Conservation (phyloP, 1,284 basidiomycete genomes). For the Tylopilus sp. region DNA sequence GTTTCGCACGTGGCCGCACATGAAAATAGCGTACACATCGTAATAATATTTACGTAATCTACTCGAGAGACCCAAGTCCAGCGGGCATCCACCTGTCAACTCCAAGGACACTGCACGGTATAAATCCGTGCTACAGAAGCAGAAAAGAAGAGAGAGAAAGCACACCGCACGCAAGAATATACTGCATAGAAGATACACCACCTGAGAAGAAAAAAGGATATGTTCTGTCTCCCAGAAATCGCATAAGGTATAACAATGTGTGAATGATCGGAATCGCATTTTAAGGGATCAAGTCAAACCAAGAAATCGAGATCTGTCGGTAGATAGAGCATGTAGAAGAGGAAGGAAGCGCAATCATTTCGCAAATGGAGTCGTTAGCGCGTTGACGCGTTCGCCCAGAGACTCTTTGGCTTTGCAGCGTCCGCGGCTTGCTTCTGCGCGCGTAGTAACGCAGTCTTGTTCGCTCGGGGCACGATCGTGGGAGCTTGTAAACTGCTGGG, state of each 20-base stretch:
- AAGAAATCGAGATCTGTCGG: conserved; percentile 12
- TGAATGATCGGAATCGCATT: conserved; percentile 35
- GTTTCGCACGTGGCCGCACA: conserved; percentile 24
- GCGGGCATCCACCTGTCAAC: conserved; percentile 17
- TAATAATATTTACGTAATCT: conserved; percentile 10
- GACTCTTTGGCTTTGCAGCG: conserved; percentile 44
- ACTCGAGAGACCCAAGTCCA: conserved; percentile 26
- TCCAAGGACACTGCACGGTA: conserved; percentile 4
- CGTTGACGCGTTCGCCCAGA: conserved; percentile 43
- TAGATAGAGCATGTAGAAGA: conserved; percentile 31
- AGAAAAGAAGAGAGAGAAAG: not conserved
- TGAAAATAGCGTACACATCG: conserved; percentile 14
- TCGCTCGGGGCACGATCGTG: conserved; percentile 72
- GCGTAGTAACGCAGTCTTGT: conserved; percentile 79
- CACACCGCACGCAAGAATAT: conserved; percentile 18
- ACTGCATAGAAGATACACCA: conserved; percentile 21
- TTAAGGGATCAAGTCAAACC: conserved; percentile 16
- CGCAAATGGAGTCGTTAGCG: conserved; percentile 26
- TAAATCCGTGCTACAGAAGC: conserved; percentile 14
- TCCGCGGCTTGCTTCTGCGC: conserved; percentile 62
- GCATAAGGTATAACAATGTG: conserved; percentile 19
- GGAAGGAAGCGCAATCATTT: not conserved
- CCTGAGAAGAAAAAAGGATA: conserved; percentile 10
- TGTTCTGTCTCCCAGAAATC: conserved; percentile 31
- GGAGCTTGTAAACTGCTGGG: conserved; percentile 69